A percentile compares a stretch with the other conserved stretches of the same genome.
phyloP scores from a whole-genome alignment of 768 basidiomycete species.

The Podaxis mareebaensis region DNA sequence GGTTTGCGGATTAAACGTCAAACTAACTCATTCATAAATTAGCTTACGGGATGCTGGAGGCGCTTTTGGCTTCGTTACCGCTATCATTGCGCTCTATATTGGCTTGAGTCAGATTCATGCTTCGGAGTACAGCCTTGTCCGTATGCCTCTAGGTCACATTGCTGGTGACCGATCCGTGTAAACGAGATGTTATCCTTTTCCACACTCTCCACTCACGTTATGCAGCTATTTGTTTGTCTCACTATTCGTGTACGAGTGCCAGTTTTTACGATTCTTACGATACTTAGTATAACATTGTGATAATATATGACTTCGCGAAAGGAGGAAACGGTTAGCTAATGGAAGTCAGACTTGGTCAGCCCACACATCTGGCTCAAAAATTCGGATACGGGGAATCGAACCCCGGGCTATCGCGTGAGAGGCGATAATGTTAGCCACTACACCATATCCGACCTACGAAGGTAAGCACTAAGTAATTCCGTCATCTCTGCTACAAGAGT shows the following conservation, averaged over 20 bases:
- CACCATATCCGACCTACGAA: conserved; percentile 9
- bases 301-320: neutral
- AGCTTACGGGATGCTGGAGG: conserved; percentile 17
- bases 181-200: neutral
- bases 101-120: conserved; percentile 15
- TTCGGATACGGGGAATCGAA: conserved; percentile 18
- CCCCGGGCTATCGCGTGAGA: conserved; percentile 18
- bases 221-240: neutral
- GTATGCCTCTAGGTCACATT: conserved; percentile 16
- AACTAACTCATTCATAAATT: neutral
- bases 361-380: neutral
- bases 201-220: neutral
- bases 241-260: neutral
- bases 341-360: neutral
- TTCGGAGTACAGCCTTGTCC: conserved; percentile 11
- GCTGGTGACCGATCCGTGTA: neutral
- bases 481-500: neutral
- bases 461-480: no score
- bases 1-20: neutral
- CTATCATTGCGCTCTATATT: conserved; percentile 16
- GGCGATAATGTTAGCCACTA: conserved; percentile 18
- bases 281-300: neutral
- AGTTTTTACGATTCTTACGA: neutral
- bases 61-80: conserved; percentile 16
- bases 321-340: neutral